Conservation (phyloP, 345 rosid species). For the Brassica incana region DNA sequence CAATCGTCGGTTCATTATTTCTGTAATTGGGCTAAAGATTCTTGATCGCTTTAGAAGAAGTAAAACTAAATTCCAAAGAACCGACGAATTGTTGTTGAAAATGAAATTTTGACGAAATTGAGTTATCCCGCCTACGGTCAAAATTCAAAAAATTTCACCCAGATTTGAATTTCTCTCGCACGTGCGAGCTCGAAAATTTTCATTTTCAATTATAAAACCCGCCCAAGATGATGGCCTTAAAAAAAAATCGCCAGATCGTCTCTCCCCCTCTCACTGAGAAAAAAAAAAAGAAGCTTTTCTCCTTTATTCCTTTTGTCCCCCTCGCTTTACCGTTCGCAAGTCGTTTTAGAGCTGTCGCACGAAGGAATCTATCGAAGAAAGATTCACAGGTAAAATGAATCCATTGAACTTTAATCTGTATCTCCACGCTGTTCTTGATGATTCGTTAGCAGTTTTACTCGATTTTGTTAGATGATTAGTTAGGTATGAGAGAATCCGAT, state of each 20-base stretch:
- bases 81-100: not conserved
- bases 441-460: not conserved
- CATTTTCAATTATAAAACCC: slow-evolving; percentile 40
- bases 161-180: not conserved
- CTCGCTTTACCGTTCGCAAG: slow-evolving; percentile 23
- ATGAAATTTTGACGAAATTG: slow-evolving; percentile 6
- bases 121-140: slow-evolving; percentile 33
- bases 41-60: not conserved
- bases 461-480: not conserved
- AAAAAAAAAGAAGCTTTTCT: slow-evolving; percentile 8
- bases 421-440: slow-evolving; percentile 2
- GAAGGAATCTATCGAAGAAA: slow-evolving; percentile 8
- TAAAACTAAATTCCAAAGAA: not conserved
- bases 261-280: slow-evolving; percentile 6
- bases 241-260: slow-evolving; percentile 38
- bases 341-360: slow-evolving; percentile 16
- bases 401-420: not conserved
- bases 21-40: not conserved
- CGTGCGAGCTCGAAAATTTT: slow-evolving; percentile 35
- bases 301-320: slow-evolving; percentile 21
- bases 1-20: too few relatives aligned
- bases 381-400: slow-evolving; percentile 20
- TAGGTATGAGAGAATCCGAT: not conserved
- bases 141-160: slow-evolving; percentile 32
- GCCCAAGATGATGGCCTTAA: slow-evolving; percentile 23